phyloP scores from a whole-genome alignment of 495 filamentous ascomycete species.

The Aspergillus nidulans region DNA sequence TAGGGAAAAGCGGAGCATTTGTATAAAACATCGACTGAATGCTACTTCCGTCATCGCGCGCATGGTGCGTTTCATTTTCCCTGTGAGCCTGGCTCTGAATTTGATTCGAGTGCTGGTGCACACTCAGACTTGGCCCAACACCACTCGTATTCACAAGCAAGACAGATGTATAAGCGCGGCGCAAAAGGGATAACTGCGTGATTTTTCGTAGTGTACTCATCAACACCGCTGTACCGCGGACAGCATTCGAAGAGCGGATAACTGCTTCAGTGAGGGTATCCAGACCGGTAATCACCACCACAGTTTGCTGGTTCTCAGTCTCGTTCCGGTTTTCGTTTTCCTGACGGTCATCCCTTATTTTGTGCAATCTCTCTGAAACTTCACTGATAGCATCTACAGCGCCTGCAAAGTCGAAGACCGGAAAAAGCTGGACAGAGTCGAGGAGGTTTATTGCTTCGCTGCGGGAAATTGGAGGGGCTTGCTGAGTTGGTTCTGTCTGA shows the following conservation, averaged over 20 bases:
- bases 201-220: constrained; percentile 30
- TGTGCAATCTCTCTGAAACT: constrained; percentile 27
- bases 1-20: constrained; percentile 26
- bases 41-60: constrained; percentile 23
- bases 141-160: constrained; percentile 39
- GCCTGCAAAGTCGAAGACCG: constrained; percentile 31
- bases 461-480: constrained; percentile 20
- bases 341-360: constrained; percentile 12
- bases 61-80: not conserved
- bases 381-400: constrained; percentile 33
- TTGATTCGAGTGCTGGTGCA: not conserved
- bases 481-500: not conserved
- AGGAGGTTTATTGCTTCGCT: constrained; percentile 33
- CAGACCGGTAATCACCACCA: constrained; percentile 36
- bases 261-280: constrained; percentile 37
- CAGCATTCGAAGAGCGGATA: constrained; percentile 38
- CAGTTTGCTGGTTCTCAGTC: constrained; percentile 1
- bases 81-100: not conserved
- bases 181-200: constrained; percentile 28
- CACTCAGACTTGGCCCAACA: constrained; percentile 21
- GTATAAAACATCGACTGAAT: constrained; percentile 34
- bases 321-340: not conserved
- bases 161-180: constrained; percentile 29
- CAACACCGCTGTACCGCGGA: constrained; percentile 34
- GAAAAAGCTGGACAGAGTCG: constrained; percentile 37